Evolutionary conservation across 176 grass and related monocot genomes (phyloP).

Genomic region (Saccharum spontaneum): DNA sequence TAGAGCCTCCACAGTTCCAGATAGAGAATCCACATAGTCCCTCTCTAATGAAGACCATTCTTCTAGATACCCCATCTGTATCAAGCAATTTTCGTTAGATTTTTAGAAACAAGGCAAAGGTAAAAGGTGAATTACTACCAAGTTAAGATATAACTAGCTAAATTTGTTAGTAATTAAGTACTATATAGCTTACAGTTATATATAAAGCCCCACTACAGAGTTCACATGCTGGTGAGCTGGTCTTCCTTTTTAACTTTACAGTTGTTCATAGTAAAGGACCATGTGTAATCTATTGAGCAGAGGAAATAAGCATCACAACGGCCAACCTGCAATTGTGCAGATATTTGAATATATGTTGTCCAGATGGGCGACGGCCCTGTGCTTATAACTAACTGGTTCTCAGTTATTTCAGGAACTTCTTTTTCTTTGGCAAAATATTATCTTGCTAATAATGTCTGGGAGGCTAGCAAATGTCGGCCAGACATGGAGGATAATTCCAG

Average conservation of each 20-base stretch:
- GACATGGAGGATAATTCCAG: neutral
- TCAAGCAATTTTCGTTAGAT: slow-evolving; percentile 30
- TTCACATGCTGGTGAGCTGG: slow-evolving; percentile 25
- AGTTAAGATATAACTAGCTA: slow-evolving; percentile 13
- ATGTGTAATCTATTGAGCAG: slow-evolving; percentile 16
- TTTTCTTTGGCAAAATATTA: slow-evolving; percentile 23
- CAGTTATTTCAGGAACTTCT: slow-evolving; percentile 24
- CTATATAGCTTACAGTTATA: slow-evolving; percentile 13
- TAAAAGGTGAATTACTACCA: slow-evolving; percentile 7
- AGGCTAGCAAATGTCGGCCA: neutral
- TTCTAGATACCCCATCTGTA: slow-evolving; percentile 82
- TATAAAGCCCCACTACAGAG: neutral
- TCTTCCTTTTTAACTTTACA: slow-evolving; percentile 38
- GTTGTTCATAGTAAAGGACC: slow-evolving; percentile 25
- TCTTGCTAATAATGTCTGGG: slow-evolving; percentile 18
- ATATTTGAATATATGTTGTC: neutral
- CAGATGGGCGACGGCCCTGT: slow-evolving; percentile 22
- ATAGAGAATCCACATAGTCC: slow-evolving; percentile 65
- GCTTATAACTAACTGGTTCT: slow-evolving; percentile 29
- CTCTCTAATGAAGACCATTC: slow-evolving; percentile 78
- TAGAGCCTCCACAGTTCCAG: slow-evolving; percentile 70
- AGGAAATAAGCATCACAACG: slow-evolving; percentile 16
- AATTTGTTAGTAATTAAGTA: neutral
- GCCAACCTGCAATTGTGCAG: neutral
- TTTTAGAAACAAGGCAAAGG: neutral